phyloP scores from a whole-genome alignment of 345 rosid species.

The Brassica nigra region DNA sequence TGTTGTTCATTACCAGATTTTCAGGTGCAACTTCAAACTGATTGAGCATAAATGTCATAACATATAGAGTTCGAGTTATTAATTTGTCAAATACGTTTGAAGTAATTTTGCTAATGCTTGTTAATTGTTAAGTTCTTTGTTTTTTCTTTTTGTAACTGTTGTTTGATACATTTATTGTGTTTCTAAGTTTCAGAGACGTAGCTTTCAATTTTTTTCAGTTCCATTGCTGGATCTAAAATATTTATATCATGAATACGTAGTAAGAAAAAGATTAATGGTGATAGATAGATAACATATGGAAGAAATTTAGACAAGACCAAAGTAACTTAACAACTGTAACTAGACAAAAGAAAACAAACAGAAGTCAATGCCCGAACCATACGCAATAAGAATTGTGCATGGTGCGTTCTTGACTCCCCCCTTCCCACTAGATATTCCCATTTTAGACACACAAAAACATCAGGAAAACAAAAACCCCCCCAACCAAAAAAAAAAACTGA shows the following conservation, averaged over 20 bases:
- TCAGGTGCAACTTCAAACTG: constrained; percentile 16
- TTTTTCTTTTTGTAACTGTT: background rate
- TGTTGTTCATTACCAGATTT: background rate
- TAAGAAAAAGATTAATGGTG: background rate
- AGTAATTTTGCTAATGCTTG: background rate
- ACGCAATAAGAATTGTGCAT: constrained; percentile 29
- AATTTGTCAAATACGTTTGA: background rate
- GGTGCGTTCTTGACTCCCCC: constrained; percentile 98
- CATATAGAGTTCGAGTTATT: background rate
- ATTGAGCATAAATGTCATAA: background rate
- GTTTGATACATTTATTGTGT: background rate
- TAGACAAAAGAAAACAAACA: constrained; percentile 33
- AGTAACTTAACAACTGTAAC: background rate
- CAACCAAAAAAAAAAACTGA: constrained; percentile 20
- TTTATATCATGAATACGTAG: background rate
- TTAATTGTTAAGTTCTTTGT: background rate
- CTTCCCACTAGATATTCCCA: constrained; percentile 39
- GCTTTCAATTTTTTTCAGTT: background rate
- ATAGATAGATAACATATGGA: background rate
- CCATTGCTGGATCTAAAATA: background rate
- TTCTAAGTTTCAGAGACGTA: background rate
- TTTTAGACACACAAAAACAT: constrained; percentile 5
- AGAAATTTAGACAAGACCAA: background rate
- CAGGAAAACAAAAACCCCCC: background rate
- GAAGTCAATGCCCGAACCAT: constrained; percentile 99